These are phyloP conservation scores for Pseudogymnoascus sp. DNA, from an alignment of 2,329 filamentous ascomycete genomes.

Conservation along the genomic window DNA sequence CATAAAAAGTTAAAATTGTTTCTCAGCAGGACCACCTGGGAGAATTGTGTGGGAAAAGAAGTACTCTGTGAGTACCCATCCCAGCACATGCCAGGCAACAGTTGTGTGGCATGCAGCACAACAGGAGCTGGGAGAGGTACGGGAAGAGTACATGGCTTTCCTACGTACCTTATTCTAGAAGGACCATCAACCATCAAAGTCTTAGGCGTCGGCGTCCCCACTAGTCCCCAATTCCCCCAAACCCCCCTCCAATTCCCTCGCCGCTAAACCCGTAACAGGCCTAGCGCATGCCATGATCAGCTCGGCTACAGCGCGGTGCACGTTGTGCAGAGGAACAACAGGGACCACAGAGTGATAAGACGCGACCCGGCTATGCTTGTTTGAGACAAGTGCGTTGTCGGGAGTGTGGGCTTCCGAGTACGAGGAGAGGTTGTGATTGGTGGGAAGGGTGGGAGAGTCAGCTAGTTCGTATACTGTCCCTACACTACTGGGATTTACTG, in stretches of 20 bases:
- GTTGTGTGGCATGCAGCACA: background rate
- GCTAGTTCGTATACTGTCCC: too few relatives aligned
- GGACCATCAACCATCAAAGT: background rate
- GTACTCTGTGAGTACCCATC: background rate
- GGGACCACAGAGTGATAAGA: background rate
- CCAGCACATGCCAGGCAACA: background rate
- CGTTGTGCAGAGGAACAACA: background rate
- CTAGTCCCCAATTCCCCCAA: background rate
- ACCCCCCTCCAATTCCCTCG: background rate
- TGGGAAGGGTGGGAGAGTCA: background rate
- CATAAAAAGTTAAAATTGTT: constrained; percentile 1
- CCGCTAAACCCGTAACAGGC: background rate
- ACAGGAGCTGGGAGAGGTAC: background rate
- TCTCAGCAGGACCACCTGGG: background rate
- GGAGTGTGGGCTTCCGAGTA: background rate
- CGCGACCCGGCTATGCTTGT: background rate
- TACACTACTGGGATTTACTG: too few relatives aligned
- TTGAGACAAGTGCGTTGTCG: background rate
- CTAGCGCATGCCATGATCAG: background rate
- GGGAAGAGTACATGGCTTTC: background rate
- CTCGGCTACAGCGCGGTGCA: background rate
- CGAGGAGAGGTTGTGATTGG: background rate
- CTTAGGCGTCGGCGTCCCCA: background rate
- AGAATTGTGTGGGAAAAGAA: background rate
- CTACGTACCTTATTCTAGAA: background rate